Base-by-base conservation (phyloP, 139 green algal genomes). In the Chlamydomonas schloesseri region DNA sequence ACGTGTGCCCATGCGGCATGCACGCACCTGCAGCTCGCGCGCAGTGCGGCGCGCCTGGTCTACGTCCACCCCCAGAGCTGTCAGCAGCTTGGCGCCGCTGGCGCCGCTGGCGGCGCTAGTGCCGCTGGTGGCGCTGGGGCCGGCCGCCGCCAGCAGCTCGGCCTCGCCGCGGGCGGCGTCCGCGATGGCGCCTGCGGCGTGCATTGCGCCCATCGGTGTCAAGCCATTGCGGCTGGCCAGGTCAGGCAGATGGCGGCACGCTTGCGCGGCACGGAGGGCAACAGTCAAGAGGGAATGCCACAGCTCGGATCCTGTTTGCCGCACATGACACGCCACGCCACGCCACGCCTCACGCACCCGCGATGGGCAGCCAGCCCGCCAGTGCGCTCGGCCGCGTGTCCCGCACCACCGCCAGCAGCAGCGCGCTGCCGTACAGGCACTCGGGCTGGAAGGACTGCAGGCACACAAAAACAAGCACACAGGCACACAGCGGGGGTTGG, bases 291-390 rank as follows among this genome's bases (percentile, higher is more conserved):
- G n/a, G n/a, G n/a, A n/a, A n/a, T n/a, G n/a, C n/a, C n/a, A n/a
- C n/a, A n/a, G n/a, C n/a, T n/a, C n/a, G n/a, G n/a, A n/a, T n/a
- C n/a, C n/a, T n/a, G n/a, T n/a, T n/a, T n/a, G n/a, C n/a, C n/a
- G n/a, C n/a, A n/a, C n/a, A n/a, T n/a, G n/a, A n/a, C n/a, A n/a
- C n/a, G n/a, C n/a, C 37, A 46, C 31, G n/a, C 14, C 67, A 72
- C 17, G 31, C 28, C 28, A 33, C 26, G 11, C 15, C 23, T 28
- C 62, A 47, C 72, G 8, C 18, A 86, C 80, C 80, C 57, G 80
- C 80, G 68, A 86, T 86, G 20, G 80, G 80, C 46, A 86, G 80
- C 80, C 80, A 86, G 67, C 80, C 80, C 31, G 68, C 67, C 67
- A 86, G 80, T 68, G 64, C 67, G 67, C 77, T 68, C 80, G 71